A percentile compares a stretch with the other conserved stretches of the same genome.
phyloP scores from a whole-genome alignment of 2,329 filamentous ascomycete genomes.

The Lasiodiplodia sp. region DNA sequence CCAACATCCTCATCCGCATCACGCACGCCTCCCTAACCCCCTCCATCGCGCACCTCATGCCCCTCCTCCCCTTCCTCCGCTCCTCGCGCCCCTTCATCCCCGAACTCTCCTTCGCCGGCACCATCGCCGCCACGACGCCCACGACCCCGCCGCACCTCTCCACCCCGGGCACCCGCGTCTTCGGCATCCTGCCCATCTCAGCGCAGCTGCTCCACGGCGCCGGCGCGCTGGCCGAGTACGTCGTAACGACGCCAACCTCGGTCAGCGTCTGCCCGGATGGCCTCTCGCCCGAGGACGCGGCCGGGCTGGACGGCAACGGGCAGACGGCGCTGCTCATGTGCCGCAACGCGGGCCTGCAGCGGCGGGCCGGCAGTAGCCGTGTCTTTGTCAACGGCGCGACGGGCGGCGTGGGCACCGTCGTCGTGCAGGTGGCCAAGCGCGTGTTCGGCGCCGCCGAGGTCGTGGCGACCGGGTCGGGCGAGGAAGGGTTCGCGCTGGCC shows the following conservation, averaged over 20 bases:
- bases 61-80: constrained; percentile 50
- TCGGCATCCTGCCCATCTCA: constrained; percentile 49
- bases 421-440: constrained; percentile 53
- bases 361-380: constrained; percentile 43
- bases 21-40: constrained; percentile 53
- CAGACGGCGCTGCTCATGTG: constrained; percentile 50
- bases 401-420: constrained; percentile 58
- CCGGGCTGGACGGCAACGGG: constrained; percentile 50
- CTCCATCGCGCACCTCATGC: constrained; percentile 51
- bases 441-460: constrained; percentile 51
- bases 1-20: constrained; percentile 33
- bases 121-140: constrained; percentile 36
- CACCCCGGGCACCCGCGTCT: constrained; percentile 44
- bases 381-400: constrained; percentile 61
- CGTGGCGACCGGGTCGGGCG: constrained; percentile 56
- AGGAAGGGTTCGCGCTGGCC: constrained; percentile 51
- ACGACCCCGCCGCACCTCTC: constrained; percentile 33
- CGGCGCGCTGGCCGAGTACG: constrained; percentile 52
- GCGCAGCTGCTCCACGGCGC: constrained; percentile 41
- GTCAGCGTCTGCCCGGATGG: constrained; percentile 42
- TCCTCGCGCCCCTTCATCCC: constrained; percentile 45
- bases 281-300: constrained; percentile 44
- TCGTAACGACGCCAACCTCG: constrained; percentile 47
- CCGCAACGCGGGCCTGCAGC: constrained; percentile 36
- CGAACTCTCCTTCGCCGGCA: constrained; percentile 54